These are phyloP conservation scores for Pythium plurisporium DNA, from an alignment of 352 stramenopile genomes.

Conservation along the genomic window DNA sequence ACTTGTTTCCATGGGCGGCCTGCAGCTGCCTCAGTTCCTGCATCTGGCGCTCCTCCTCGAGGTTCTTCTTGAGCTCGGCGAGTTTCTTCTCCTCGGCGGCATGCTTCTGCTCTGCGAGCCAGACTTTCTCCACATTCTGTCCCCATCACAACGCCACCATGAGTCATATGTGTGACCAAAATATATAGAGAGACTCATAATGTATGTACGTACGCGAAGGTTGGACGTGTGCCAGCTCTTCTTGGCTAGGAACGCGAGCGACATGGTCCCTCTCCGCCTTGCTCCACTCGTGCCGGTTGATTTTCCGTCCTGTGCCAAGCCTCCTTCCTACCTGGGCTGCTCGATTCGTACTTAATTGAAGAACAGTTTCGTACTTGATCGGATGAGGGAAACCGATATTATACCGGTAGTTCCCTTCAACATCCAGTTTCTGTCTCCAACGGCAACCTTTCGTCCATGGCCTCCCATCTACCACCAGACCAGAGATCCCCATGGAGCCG, in stretches of 20 bases:
- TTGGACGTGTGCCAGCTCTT: slow-evolving; percentile 98
- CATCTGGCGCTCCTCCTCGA: slow-evolving; percentile 94
- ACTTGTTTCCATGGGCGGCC: slow-evolving; percentile 78
- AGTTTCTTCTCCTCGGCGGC: slow-evolving; percentile 91
- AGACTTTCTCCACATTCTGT: slow-evolving; percentile 97
- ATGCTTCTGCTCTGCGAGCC: slow-evolving; percentile 95
- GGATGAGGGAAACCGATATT: not conserved
- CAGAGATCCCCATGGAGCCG: slow-evolving; percentile 14
- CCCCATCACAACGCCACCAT: not conserved
- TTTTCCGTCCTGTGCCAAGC: too few relatives aligned
- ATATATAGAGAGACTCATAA: not conserved
- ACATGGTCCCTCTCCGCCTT: slow-evolving; percentile 47
- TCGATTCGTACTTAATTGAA: too few relatives aligned
- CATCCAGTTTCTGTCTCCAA: not conserved
- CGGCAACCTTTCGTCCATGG: slow-evolving; percentile 1
- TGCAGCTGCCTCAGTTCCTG: slow-evolving; percentile 93
- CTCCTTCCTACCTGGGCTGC: too few relatives aligned
- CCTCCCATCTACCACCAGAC: not conserved
- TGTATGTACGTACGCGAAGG: slow-evolving; percentile 69
- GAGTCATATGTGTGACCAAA: not conserved
- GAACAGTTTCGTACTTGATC: slow-evolving; percentile 3
- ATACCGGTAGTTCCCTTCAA: slow-evolving; percentile 2
- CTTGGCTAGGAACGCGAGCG: slow-evolving; percentile 93
- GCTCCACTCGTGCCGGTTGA: too few relatives aligned
- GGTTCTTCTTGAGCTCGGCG: slow-evolving; percentile 94